Percentiles rank a stretch among this genome's conserved stretches.
Evolutionary conservation across 2,329 filamentous ascomycete species (phyloP).

Genomic region (Laburnicola sp.): DNA sequence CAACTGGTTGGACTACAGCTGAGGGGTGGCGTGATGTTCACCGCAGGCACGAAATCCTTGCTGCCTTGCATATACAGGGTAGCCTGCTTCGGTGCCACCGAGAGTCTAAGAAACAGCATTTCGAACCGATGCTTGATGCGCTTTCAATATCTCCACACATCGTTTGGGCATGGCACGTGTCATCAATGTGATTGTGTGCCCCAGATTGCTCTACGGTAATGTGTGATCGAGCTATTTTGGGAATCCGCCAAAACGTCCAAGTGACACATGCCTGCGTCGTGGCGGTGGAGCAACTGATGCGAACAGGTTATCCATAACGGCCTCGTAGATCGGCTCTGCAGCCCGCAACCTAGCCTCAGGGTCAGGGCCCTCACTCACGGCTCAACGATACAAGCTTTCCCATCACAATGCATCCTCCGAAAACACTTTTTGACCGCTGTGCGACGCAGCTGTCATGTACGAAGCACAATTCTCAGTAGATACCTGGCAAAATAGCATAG

Average conservation of each 20-base stretch:
- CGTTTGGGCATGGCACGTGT: neutral
- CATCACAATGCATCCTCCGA: neutral
- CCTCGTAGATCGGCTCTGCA: neutral
- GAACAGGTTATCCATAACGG: neutral
- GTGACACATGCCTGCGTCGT: neutral
- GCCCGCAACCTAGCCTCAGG: neutral
- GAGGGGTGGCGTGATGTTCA: slow-evolving; percentile 3
- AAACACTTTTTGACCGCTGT: neutral
- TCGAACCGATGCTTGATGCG: neutral
- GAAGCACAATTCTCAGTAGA: slow-evolving; percentile 56
- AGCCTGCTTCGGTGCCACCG: neutral
- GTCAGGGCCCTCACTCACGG: neutral
- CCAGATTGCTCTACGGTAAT: neutral
- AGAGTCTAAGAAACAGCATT: neutral
- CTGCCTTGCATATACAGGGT: slow-evolving; percentile 2
- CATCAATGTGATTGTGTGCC: neutral
- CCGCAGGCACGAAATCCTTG: neutral
- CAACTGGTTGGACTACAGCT: neutral
- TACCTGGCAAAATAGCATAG: slow-evolving; percentile 76
- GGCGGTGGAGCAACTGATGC: slow-evolving; percentile 1
- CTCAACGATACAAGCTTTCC: neutral
- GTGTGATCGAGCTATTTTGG: neutral
- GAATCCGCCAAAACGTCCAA: neutral
- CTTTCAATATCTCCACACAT: neutral
- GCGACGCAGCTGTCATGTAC: neutral